Conservation (phyloP, 768 basidiomycete species). For the Cystobasidium tubakii region DNA sequence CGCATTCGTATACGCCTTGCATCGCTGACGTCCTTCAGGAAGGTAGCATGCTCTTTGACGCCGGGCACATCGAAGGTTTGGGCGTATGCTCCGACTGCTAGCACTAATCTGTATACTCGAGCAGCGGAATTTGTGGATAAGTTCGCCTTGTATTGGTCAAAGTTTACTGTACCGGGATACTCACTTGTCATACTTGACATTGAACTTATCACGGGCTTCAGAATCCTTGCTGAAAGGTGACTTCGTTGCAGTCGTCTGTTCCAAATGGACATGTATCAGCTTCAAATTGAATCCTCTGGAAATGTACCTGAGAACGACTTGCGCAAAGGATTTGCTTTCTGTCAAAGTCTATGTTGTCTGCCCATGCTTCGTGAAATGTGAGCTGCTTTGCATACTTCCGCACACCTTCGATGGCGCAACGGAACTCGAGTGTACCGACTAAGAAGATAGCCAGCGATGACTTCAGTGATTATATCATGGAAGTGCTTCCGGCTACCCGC, state of each 20-base stretch:
- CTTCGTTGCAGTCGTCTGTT: constrained; percentile 3
- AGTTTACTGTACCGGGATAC: neutral
- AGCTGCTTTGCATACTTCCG: constrained; percentile 47
- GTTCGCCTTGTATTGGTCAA: constrained; percentile 53
- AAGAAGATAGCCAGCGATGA: constrained; percentile 47
- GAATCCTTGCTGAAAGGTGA: neutral
- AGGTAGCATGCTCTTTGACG: constrained; percentile 73
- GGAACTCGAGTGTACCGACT: constrained; percentile 76
- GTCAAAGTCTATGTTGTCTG: constrained; percentile 45
- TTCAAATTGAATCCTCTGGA: too few relatives aligned
- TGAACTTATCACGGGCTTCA: constrained; percentile 11
- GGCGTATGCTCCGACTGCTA: constrained; percentile 77
- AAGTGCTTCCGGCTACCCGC: neutral
- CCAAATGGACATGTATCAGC: neutral
- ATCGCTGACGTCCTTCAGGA: constrained; percentile 67
- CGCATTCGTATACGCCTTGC: constrained; percentile 39
- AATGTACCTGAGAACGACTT: neutral
- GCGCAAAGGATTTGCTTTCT: constrained; percentile 37
- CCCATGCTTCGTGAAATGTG: constrained; percentile 47
- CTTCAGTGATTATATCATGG: too few relatives aligned
- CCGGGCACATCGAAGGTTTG: constrained; percentile 56
- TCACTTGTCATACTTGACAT: constrained; percentile 13
- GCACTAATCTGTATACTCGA: constrained; percentile 55
- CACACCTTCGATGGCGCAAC: constrained; percentile 74
- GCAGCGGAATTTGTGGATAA: neutral